Evolutionary conservation across 2,329 filamentous ascomycete species (phyloP), one percentile per base, ranked within the genome.

Genomic region (Fonsecaea pugnacius): DNA sequence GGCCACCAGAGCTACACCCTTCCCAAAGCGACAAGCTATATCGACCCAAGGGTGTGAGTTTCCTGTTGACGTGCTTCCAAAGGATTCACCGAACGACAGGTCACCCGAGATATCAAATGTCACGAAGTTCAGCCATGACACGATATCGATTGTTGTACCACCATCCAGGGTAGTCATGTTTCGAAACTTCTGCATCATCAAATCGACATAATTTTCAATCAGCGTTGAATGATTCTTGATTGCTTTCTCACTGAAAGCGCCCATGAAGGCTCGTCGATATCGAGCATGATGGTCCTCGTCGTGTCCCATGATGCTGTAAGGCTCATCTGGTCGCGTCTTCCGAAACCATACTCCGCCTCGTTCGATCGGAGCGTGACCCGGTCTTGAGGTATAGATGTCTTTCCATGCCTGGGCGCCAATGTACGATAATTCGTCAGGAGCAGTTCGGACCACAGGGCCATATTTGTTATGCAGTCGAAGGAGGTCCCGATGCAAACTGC

Each of bases 181-280:
- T 24, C 38, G 21, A 21, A 64, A 50, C 30, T 16, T 52, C 51
- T 50, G 50, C 24, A 64, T 38, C 62, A 60, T 61, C 24, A 52
- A 12, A 3, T 60, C 43, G 14, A 64, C 62, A 30, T 64, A 61
- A 35, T 38, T 60, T 27, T 60, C 57, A 7, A 64, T 40, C 50
- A 61, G 9, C 10, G 56, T 38, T 24, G 50, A 32, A 35, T 60
- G 38, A 16, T 61, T 50, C 43, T 36, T 56, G 5, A 61, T 35
- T 18, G 56, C 51, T 55, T 73, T 75, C 46, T 81, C 79, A 0
- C 77, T 79, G 65, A 82, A 82, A 0, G 76, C 77, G 57, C 76
- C 74, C 0, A 74, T 71, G 7, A 82, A 62, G 1, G 75, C 67
- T 0, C 73, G 69, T 30, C 78, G 74, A 33, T 71, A 67, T 5